These are phyloP conservation scores for Groenewaldozyma auringiensis DNA, from an alignment of 1,139 yeast species.

Conservation along the genomic window DNA sequence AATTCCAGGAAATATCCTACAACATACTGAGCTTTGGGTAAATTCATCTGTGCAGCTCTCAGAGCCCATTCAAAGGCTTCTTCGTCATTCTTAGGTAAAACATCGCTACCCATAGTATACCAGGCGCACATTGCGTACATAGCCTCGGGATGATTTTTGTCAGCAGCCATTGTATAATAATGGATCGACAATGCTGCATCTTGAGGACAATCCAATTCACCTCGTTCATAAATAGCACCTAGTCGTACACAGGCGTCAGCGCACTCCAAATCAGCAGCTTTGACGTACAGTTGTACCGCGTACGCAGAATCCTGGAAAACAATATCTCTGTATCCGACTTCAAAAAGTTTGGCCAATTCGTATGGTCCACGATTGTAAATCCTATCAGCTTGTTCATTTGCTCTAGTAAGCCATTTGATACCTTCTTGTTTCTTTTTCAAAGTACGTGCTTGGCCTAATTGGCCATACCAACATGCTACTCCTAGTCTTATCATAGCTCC, in stretches of 20 bases:
- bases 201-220: conserved; percentile 65
- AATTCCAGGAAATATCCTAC: conserved; percentile 77
- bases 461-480: conserved; percentile 70
- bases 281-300: conserved; percentile 78
- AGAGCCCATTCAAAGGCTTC: conserved; percentile 96
- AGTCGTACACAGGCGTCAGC: conserved; percentile 69
- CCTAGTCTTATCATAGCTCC: conserved; percentile 95
- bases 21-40: conserved; percentile 80
- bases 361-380: conserved; percentile 87
- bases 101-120: conserved; percentile 86
- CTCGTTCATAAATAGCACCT: conserved; percentile 80
- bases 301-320: conserved; percentile 76
- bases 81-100: conserved; percentile 64
- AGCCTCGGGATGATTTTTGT: conserved; percentile 78
- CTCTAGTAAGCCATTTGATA: conserved; percentile 86
- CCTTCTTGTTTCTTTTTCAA: conserved; percentile 74
- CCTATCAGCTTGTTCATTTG: conserved; percentile 76
- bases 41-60: conserved; percentile 68
- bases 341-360: conserved; percentile 81
- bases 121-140: conserved; percentile 96
- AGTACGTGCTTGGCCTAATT: conserved; percentile 72
- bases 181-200: conserved; percentile 84
- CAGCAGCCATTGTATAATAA: conserved; percentile 86
- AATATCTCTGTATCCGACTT: conserved; percentile 77
- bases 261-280: conserved; percentile 86